phyloP scores from a whole-genome alignment of 305 asterid genomes.

The Ruellia speciosa region DNA sequence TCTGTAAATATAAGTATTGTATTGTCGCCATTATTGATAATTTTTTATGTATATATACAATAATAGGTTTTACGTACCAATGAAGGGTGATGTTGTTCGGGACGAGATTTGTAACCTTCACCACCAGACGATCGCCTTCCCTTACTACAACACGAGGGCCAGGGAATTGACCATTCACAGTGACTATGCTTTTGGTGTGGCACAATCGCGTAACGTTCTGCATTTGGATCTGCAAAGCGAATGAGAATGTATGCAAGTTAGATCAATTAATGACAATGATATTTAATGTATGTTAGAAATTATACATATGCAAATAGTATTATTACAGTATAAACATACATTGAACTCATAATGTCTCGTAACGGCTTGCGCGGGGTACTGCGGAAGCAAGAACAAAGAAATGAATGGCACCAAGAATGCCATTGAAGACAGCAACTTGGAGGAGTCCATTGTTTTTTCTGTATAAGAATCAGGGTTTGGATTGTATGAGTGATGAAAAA shows the following conservation, averaged over 20 bases:
- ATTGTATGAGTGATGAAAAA: not conserved
- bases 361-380: conserved; percentile 21
- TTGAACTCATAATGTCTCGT: conserved; percentile 50
- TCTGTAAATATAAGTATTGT: too few species aligned
- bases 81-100: conserved; percentile 45
- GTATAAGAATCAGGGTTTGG: not conserved
- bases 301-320: not conserved
- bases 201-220: conserved; percentile 49
- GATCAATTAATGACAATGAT: not conserved
- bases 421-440: conserved; percentile 5
- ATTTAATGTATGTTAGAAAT: not conserved
- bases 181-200: conserved; percentile 44
- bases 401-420: conserved; percentile 3
- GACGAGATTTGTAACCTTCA: conserved; percentile 44
- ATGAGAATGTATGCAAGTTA: not conserved
- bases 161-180: conserved; percentile 50
- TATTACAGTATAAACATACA: conserved; percentile 5
- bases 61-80: conserved; percentile 28
- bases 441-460: conserved; percentile 24
- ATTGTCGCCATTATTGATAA: too few species aligned
- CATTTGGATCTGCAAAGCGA: conserved; percentile 31
- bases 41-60: not conserved
- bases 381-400: conserved; percentile 19
- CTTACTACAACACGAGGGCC: conserved; percentile 45
- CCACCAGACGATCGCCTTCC: conserved; percentile 47